phyloP scores from a whole-genome alignment of 768 basidiomycete species.

The Xerocomellus amylosporus region DNA sequence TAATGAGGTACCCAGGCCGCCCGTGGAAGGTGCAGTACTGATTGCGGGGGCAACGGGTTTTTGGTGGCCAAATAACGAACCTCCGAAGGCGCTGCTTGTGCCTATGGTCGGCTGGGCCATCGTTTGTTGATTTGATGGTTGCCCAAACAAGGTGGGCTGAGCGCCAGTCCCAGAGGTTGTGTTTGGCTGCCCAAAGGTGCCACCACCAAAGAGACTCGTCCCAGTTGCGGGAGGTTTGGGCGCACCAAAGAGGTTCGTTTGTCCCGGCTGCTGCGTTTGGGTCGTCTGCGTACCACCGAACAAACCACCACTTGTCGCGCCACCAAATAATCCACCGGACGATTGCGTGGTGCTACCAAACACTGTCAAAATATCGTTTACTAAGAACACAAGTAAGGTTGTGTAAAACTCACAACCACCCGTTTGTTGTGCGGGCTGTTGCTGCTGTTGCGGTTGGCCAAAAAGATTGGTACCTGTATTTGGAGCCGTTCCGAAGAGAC shows the following conservation, averaged over 20 bases:
- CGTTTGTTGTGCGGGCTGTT: constrained; percentile 40
- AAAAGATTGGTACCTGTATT: constrained; percentile 31
- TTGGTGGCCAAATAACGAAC: constrained; percentile 46
- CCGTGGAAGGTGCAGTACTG: constrained; percentile 41
- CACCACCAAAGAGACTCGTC: constrained; percentile 49
- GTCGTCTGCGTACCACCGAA: constrained; percentile 36
- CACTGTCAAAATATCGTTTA: constrained; percentile 27
- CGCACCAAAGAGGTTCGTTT: constrained; percentile 29
- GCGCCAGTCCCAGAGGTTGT: constrained; percentile 30
- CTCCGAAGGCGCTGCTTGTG: constrained; percentile 35
- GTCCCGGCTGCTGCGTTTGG: constrained; percentile 37
- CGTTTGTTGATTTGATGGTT: constrained; percentile 43
- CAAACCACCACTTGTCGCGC: constrained; percentile 33
- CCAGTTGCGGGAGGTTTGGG: constrained; percentile 34
- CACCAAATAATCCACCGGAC: constrained; percentile 38
- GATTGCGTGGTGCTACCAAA: constrained; percentile 36
- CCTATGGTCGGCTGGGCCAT: constrained; percentile 38
- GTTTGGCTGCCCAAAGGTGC: constrained; percentile 43
- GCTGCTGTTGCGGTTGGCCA: constrained; percentile 34
- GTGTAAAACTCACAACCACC: constrained; percentile 33
- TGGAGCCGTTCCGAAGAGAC: constrained; percentile 32
- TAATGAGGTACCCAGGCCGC: constrained; percentile 36
- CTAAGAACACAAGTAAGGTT: neutral
- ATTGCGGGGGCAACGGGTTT: constrained; percentile 52
- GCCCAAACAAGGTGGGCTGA: constrained; percentile 49